Conservation (phyloP, 2,329 filamentous ascomycete genomes). For the Apiospora marii region DNA sequence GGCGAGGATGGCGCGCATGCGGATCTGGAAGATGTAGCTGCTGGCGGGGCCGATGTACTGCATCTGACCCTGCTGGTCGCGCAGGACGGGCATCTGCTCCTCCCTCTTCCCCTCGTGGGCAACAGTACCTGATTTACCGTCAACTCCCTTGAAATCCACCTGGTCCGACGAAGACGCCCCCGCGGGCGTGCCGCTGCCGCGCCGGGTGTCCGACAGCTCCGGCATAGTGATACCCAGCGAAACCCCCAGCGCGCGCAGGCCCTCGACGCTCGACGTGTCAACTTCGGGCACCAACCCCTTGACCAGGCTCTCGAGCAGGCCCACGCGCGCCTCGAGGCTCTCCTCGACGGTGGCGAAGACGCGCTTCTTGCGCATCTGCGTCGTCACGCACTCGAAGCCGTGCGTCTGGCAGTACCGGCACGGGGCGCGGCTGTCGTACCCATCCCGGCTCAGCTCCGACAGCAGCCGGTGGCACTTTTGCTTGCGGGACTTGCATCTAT, state of each 20-base stretch:
- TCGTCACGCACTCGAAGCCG: conserved; percentile 51
- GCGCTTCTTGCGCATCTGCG: conserved; percentile 54
- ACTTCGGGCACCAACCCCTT: conserved; percentile 52
- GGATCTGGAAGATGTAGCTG: conserved; percentile 51
- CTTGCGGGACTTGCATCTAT: conserved; percentile 53
- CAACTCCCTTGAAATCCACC: not conserved
- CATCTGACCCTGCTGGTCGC: conserved; percentile 52
- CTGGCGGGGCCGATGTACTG: conserved; percentile 53
- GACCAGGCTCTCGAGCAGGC: conserved; percentile 52
- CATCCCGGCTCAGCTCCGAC: conserved; percentile 18
- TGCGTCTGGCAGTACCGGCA: conserved; percentile 52
- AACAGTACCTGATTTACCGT: too few species aligned
- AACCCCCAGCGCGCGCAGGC: conserved; percentile 47
- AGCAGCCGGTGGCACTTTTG: conserved; percentile 52
- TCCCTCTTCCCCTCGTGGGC: not conserved
- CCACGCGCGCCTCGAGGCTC: conserved; percentile 46
- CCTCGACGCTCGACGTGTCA: conserved; percentile 49
- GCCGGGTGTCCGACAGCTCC: conserved; percentile 26
- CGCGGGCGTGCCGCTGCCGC: conserved; percentile 25
- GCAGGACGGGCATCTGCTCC: conserved; percentile 37
- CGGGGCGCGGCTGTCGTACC: conserved; percentile 41
- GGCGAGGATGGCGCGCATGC: conserved; percentile 48
- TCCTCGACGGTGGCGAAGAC: conserved; percentile 49
- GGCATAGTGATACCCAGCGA: conserved; percentile 50
- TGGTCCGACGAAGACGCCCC: not conserved